Conservation (phyloP, 164 flowering plant genomes). For the Brasenia schreberi region DNA sequence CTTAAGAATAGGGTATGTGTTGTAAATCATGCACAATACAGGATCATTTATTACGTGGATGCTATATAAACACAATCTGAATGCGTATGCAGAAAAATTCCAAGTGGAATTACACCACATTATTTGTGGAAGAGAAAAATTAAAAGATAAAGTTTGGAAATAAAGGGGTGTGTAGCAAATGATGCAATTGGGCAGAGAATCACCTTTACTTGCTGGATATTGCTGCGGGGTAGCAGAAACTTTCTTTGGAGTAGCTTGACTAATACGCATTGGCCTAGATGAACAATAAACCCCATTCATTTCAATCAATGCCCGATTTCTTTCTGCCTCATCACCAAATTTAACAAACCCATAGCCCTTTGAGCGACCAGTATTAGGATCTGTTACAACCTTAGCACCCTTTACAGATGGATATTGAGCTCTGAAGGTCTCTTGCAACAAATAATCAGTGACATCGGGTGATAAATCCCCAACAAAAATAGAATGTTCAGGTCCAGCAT, state of each 20-base stretch:
- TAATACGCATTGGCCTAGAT: slow-evolving; percentile 92
- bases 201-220: slow-evolving; percentile 70
- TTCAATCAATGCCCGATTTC: slow-evolving; percentile 89
- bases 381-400: slow-evolving; percentile 98
- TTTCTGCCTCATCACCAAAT: slow-evolving; percentile 82
- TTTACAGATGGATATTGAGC: slow-evolving; percentile 80
- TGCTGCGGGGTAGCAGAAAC: slow-evolving; percentile 46
- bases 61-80: no score
- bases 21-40: no score
- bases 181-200: neutral
- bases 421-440: slow-evolving; percentile 87
- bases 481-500: slow-evolving; percentile 91
- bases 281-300: slow-evolving; percentile 96
- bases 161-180: neutral
- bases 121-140: no score
- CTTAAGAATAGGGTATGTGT: no score
- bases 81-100: no score
- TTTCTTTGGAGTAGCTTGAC: slow-evolving; percentile 96
- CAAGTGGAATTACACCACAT: no score
- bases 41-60: no score
- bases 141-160: no score
- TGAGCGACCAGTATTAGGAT: slow-evolving; percentile 83
- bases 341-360: slow-evolving; percentile 99
- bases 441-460: slow-evolving; percentile 93
- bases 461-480: slow-evolving; percentile 98